phyloP scores from a whole-genome alignment of 768 basidiomycete species.

The Tremella mesenterica region DNA sequence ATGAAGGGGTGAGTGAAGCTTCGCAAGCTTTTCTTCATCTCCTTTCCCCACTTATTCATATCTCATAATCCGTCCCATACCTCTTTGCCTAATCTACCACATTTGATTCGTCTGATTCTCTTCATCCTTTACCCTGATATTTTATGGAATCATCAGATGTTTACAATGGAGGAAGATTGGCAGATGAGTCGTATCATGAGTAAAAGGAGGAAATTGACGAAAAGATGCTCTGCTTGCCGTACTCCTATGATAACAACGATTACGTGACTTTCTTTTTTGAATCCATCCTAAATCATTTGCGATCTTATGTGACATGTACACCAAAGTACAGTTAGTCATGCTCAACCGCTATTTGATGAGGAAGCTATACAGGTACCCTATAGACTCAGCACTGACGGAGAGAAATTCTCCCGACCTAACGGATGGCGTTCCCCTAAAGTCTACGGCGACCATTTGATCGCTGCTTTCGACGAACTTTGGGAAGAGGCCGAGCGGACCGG shows the following conservation, averaged over 20 bases:
- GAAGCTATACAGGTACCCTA: too few relatives aligned
- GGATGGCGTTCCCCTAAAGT: not conserved
- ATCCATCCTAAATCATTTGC: too few relatives aligned
- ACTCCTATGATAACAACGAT: not conserved
- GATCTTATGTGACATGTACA: too few relatives aligned
- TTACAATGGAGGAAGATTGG: too few relatives aligned
- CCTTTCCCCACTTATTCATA: too few relatives aligned
- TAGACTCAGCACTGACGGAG: too few relatives aligned
- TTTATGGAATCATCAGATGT: too few relatives aligned
- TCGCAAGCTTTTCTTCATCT: too few relatives aligned
- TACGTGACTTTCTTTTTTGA: not conserved
- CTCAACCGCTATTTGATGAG: not conserved
- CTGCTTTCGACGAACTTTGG: slow-evolving; percentile 27
- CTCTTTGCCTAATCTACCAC: not conserved
- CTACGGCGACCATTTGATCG: slow-evolving; percentile 16
- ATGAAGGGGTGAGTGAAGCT: slow-evolving; percentile 1
- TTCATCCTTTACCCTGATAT: not conserved
- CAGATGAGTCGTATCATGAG: too few relatives aligned
- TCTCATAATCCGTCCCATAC: too few relatives aligned
- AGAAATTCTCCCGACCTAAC: not conserved
- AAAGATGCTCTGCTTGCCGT: not conserved
- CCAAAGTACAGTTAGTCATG: not conserved
- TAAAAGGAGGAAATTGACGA: too few relatives aligned
- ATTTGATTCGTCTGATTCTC: not conserved
- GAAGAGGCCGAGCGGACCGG: slow-evolving; percentile 20